These are phyloP conservation scores for Russula abietina DNA, from an alignment of 768 basidiomycete genomes.

Conservation along the genomic window DNA sequence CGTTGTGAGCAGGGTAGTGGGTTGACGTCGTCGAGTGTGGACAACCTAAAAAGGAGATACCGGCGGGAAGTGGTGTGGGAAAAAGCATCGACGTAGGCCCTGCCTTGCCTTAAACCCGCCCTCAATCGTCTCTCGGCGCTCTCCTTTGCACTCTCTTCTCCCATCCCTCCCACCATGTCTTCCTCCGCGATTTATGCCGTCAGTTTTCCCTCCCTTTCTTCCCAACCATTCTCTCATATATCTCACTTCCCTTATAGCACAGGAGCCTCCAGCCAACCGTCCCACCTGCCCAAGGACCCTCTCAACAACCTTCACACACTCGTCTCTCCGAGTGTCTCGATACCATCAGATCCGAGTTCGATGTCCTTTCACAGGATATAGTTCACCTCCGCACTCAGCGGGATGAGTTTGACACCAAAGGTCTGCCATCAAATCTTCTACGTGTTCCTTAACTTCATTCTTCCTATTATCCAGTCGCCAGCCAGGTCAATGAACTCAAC, in stretches of 20 bases:
- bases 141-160: conserved; percentile 21
- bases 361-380: conserved; percentile 63
- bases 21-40: not conserved
- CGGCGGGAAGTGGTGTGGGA: conserved; percentile 11
- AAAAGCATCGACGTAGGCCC: not conserved
- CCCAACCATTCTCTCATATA: not conserved
- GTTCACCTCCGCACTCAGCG: conserved; percentile 64
- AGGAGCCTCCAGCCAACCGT: conserved; percentile 39
- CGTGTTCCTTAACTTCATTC: conserved; percentile 1
- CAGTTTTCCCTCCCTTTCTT: conserved; percentile 13
- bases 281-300: conserved; percentile 33
- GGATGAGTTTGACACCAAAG: conserved; percentile 86
- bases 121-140: conserved; percentile 19
- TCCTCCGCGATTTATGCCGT: conserved; percentile 30
- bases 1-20: not conserved
- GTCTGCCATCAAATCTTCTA: conserved; percentile 42
- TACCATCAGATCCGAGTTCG: conserved; percentile 78
- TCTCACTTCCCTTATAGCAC: conserved; percentile 30
- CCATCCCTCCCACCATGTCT: conserved; percentile 25
- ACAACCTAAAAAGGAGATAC: conserved; percentile 14
- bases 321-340: conserved; percentile 78
- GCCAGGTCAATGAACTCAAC: conserved; percentile 85
- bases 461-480: conserved; percentile 44
- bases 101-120: conserved; percentile 22
- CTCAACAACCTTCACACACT: conserved; percentile 29